Evolutionary conservation across 75 land plant genomes (phyloP).

Genomic region (Cunninghamia lanceolata): DNA sequence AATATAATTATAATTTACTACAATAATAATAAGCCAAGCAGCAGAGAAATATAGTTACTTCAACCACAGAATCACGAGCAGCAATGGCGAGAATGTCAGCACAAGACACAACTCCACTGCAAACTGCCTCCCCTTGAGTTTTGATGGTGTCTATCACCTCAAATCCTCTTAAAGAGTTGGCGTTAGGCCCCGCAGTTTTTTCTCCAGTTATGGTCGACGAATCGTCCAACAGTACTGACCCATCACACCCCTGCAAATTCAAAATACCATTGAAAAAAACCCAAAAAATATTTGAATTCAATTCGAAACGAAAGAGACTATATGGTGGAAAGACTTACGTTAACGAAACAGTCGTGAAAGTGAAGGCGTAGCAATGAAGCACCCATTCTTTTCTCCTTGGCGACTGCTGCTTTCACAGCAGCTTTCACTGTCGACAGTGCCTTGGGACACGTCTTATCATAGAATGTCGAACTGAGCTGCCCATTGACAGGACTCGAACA

Average conservation of each 20-base stretch:
- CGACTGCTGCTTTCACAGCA: conserved; percentile 7
- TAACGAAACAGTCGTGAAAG: conserved; percentile 35
- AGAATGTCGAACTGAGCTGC: conserved; percentile 9
- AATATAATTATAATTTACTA: no score
- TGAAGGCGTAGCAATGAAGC: conserved; percentile 29
- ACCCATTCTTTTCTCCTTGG: conserved; percentile 16
- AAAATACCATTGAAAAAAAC: background rate
- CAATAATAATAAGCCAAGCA: background rate
- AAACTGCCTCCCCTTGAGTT: conserved; percentile 19
- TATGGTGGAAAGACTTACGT: background rate
- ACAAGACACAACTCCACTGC: conserved; percentile 46
- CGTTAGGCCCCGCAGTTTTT: conserved; percentile 30
- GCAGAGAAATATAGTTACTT: conserved; percentile 18
- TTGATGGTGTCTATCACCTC: conserved; percentile 36
- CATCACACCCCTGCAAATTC: conserved; percentile 44
- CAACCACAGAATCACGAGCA: conserved; percentile 35
- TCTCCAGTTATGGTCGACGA: conserved; percentile 14
- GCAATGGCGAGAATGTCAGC: conserved; percentile 29
- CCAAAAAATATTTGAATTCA: background rate
- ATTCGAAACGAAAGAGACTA: background rate
- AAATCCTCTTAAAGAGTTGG: conserved; percentile 21
- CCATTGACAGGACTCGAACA: background rate
- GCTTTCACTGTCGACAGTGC: conserved; percentile 12
- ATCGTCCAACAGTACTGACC: conserved; percentile 34
- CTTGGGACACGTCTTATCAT: conserved; percentile 14